Conservation (phyloP, 2,329 filamentous ascomycete genomes). For the Calonectria henricotiae region DNA sequence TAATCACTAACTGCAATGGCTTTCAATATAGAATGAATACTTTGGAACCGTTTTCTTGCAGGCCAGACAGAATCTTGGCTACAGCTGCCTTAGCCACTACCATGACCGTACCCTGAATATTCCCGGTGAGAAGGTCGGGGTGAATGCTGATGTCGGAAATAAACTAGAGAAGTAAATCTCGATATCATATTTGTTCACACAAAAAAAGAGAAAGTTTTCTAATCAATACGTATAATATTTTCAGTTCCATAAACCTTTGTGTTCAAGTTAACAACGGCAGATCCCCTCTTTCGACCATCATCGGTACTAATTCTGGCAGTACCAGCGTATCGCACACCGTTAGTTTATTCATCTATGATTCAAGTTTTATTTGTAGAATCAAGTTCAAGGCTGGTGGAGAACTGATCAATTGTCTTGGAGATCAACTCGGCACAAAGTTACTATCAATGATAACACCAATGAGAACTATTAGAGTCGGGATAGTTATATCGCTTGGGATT, state of each 20-base stretch:
- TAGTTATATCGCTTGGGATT: too few species aligned
- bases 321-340: constrained; percentile 67
- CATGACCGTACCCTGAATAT: constrained; percentile 3
- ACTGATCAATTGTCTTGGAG: neutral
- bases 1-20: too few species aligned
- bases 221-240: neutral
- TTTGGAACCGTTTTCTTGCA: neutral
- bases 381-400: neutral
- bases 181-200: neutral
- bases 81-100: constrained; percentile 5
- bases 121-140: neutral
- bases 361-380: constrained; percentile 50
- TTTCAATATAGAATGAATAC: too few species aligned
- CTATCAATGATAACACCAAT: too few species aligned
- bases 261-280: constrained; percentile 52
- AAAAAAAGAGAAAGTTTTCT: too few species aligned
- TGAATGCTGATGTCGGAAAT: constrained; percentile 9
- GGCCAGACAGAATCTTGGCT: neutral
- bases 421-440: neutral
- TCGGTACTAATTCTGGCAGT: constrained; percentile 75
- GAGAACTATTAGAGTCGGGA: too few species aligned
- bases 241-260: constrained; percentile 15
- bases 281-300: constrained; percentile 68
- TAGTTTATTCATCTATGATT: constrained; percentile 54
- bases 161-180: neutral